Evolutionary conservation across 345 rosid species (phyloP).

Genomic region (Clausena lansium): DNA sequence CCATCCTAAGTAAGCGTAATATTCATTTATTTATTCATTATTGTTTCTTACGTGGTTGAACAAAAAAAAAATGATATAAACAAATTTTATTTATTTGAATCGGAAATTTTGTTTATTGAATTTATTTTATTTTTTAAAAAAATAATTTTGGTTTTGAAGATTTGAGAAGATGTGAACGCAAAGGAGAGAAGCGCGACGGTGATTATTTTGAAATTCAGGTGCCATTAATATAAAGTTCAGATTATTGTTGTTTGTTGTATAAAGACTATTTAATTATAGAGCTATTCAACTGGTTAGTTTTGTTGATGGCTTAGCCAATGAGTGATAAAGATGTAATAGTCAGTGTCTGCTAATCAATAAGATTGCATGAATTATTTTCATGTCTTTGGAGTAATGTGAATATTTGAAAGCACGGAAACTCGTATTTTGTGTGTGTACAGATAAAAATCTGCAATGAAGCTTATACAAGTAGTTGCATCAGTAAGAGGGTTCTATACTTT

Average conservation of each 20-base stretch:
- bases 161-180: slow-evolving; percentile 38
- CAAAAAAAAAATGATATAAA: not conserved
- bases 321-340: not conserved
- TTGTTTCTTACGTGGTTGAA: not conserved
- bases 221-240: not conserved
- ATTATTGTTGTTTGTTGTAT: too few species aligned
- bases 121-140: not conserved
- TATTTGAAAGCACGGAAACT: not conserved
- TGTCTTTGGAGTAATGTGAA: not conserved
- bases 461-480: too few species aligned
- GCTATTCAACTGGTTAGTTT: not conserved
- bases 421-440: too few species aligned
- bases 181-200: slow-evolving; percentile 39
- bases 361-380: not conserved
- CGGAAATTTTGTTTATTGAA: not conserved
- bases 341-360: not conserved
- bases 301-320: not conserved
- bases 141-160: slow-evolving; percentile 26
- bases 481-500: too few species aligned
- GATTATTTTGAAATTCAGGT: slow-evolving; percentile 69
- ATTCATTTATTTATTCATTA: not conserved
- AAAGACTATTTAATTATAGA: not conserved
- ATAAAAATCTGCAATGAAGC: too few species aligned
- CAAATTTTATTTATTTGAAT: not conserved
- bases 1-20: slow-evolving; percentile 44